phyloP scores from a whole-genome alignment of 2,329 filamentous ascomycete genomes.

The Aspergillus cejpii region DNA sequence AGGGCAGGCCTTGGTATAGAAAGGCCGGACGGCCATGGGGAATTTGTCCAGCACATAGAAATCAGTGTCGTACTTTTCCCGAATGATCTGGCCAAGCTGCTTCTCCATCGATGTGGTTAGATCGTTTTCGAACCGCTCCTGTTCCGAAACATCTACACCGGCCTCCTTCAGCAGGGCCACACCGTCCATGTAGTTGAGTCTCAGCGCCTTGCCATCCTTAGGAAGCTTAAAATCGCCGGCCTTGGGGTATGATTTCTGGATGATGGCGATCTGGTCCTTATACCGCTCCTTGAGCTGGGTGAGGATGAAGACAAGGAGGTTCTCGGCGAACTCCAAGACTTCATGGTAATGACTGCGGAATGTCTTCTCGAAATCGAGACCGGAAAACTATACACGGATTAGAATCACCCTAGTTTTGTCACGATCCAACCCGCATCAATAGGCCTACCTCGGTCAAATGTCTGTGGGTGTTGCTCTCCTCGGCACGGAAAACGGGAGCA shows the following conservation, averaged over 20 bases:
- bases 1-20: constrained; percentile 80
- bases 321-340: constrained; percentile 45
- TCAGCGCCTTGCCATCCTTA: constrained; percentile 45
- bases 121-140: constrained; percentile 45
- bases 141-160: constrained; percentile 46
- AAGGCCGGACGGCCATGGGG: constrained; percentile 78
- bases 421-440: not conserved
- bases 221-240: constrained; percentile 47
- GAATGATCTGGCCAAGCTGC: constrained; percentile 78
- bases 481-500: constrained; percentile 60
- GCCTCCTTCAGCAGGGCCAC: constrained; percentile 45
- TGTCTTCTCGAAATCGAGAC: constrained; percentile 49
- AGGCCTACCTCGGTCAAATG: constrained; percentile 55
- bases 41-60: constrained; percentile 98
- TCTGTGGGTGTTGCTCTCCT: constrained; percentile 61
- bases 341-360: constrained; percentile 48
- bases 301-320: constrained; percentile 46
- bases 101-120: constrained; percentile 46
- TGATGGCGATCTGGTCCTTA: constrained; percentile 41
- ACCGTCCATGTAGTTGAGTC: constrained; percentile 47
- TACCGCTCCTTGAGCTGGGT: constrained; percentile 41
- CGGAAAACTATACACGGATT: constrained; percentile 39
- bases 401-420: constrained; percentile 7
- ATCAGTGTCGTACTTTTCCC: constrained; percentile 85
- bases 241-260: constrained; percentile 46